Conservation (phyloP, 1,139 yeast genomes). For the Hansenula sp. region DNA sequence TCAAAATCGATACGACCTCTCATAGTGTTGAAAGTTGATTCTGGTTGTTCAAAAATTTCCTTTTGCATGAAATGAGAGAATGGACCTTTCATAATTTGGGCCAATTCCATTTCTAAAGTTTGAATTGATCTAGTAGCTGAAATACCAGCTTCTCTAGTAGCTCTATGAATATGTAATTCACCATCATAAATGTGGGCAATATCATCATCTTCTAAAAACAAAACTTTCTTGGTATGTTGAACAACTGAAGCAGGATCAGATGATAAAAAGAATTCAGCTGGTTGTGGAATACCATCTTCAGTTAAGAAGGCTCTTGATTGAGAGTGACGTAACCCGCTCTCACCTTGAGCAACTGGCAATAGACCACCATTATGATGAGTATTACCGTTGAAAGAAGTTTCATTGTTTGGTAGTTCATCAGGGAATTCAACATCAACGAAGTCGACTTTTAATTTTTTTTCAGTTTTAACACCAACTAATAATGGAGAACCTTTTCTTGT, state of each 20-base stretch:
- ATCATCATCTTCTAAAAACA: constrained; percentile 96
- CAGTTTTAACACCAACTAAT: constrained; percentile 95
- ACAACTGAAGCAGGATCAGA: constrained; percentile 98
- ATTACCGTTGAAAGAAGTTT: constrained; percentile 17
- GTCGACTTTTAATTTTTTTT: constrained; percentile 91
- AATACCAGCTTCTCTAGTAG: constrained; percentile 85
- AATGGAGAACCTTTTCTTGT: constrained; percentile 98
- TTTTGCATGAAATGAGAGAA: constrained; percentile 97
- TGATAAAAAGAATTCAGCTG: constrained; percentile 93
- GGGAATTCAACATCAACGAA: constrained; percentile 98
- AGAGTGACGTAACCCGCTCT: constrained; percentile 65
- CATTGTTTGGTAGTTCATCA: constrained; percentile 34
- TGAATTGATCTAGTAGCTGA: constrained; percentile 93
- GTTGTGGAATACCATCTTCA: constrained; percentile 89
- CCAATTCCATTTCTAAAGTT: constrained; percentile 94
- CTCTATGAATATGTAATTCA: constrained; percentile 97
- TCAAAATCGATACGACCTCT: constrained; percentile 98
- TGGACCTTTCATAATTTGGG: constrained; percentile 97
- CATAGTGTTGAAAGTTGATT: constrained; percentile 97
- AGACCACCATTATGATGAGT: constrained; percentile 14
- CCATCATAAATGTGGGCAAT: constrained; percentile 98
- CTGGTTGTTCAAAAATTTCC: constrained; percentile 98
- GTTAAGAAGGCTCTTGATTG: constrained; percentile 91
- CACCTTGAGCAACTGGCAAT: constrained; percentile 25
- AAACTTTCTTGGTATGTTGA: constrained; percentile 95